Conservation (phyloP, 805 yeast species). For the Lipomyces sp. region DNA sequence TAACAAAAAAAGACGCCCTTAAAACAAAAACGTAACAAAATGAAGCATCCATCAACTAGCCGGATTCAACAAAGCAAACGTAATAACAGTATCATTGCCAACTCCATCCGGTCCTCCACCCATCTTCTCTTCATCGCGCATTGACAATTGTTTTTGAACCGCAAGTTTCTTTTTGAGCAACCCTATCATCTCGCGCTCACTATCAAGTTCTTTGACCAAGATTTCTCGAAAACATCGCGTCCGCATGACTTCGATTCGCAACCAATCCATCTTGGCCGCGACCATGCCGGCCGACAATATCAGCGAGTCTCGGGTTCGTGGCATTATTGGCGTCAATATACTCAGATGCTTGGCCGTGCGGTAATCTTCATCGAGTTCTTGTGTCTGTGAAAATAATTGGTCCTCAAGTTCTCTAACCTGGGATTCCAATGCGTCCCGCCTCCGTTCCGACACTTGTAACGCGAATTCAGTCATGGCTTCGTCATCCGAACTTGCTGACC, state of each 20-base stretch:
- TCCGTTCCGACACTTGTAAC: slow-evolving; percentile 29
- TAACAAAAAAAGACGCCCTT: not conserved
- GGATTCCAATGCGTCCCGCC: slow-evolving; percentile 42
- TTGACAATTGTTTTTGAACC: not conserved
- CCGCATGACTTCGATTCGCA: slow-evolving; percentile 59
- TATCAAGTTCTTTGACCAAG: slow-evolving; percentile 43
- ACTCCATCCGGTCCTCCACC: not conserved
- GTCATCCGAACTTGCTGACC: slow-evolving; percentile 5
- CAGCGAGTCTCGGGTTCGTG: slow-evolving; percentile 57
- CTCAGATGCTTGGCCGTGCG: slow-evolving; percentile 49
- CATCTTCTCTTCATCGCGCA: not conserved
- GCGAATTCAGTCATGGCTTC: slow-evolving; percentile 20
- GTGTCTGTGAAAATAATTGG: slow-evolving; percentile 42
- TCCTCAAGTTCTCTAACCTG: slow-evolving; percentile 48
- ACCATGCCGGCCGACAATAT: slow-evolving; percentile 53
- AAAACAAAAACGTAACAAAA: not conserved
- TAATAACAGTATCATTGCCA: not conserved
- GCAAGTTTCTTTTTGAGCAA: slow-evolving; percentile 4
- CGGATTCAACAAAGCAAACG: not conserved
- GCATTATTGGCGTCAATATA: slow-evolving; percentile 59
- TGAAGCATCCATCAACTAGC: not conserved
- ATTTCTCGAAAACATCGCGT: slow-evolving; percentile 51
- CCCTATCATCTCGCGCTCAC: slow-evolving; percentile 20
- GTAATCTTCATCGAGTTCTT: slow-evolving; percentile 49
- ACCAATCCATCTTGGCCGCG: slow-evolving; percentile 61